Evolutionary conservation across 1,139 yeast species (phyloP).

Genomic region (Nakaseomyces glabratus): DNA sequence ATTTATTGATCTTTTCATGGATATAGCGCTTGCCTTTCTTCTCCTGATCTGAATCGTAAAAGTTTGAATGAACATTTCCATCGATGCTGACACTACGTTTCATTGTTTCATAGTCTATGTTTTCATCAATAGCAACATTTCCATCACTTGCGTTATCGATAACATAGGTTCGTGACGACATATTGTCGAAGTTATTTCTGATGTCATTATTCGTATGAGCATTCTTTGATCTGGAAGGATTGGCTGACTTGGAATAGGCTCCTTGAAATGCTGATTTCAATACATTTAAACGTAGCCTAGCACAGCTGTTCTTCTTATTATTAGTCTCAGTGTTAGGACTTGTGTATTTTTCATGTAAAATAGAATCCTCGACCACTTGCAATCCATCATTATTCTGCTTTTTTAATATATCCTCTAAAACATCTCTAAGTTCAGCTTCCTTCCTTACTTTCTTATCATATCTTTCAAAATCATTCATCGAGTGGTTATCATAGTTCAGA

Average conservation of each 20-base stretch:
- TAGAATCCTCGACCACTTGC: slow-evolving; percentile 14
- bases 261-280: not conserved
- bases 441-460: slow-evolving; percentile 19
- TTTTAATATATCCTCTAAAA: slow-evolving; percentile 17
- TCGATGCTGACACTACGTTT: slow-evolving; percentile 1
- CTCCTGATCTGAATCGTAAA: not conserved
- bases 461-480: slow-evolving; percentile 15
- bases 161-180: slow-evolving; percentile 11
- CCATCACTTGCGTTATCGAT: slow-evolving; percentile 20
- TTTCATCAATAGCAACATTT: slow-evolving; percentile 19
- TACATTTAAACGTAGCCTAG: not conserved
- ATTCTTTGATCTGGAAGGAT: too few species aligned
- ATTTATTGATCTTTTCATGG: slow-evolving; percentile 7
- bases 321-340: not conserved
- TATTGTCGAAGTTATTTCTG: too few species aligned
- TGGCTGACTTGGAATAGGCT: too few species aligned
- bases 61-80: slow-evolving; percentile 5
- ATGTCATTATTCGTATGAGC: too few species aligned
- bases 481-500: slow-evolving; percentile 3
- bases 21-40: slow-evolving; percentile 4
- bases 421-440: slow-evolving; percentile 22
- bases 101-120: slow-evolving; percentile 6
- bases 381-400: slow-evolving; percentile 14
- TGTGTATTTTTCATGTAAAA: slow-evolving; percentile 3
- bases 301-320: not conserved